Base-by-base conservation (phyloP, 1,284 basidiomycete species). In the Austroboletus rostrupii region DNA sequence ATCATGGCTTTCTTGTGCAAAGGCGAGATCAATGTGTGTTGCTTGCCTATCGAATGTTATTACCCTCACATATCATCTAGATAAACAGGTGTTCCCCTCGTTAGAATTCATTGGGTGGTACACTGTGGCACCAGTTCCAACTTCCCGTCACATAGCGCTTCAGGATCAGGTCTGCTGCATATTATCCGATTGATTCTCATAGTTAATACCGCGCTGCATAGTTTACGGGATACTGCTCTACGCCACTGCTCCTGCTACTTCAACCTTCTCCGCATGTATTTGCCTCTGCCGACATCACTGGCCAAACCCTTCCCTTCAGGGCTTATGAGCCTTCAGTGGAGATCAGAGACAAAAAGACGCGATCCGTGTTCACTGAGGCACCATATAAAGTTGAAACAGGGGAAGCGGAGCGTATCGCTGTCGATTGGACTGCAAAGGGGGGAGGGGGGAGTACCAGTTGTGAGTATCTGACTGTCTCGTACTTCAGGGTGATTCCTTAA, bases 71-170 rank as follows among this genome's bases (percentile, higher is more conserved):
- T 16, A 45, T 14, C 37, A 39, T 38, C 39, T 32, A 97, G 95
- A 96, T 78, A 96, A 96, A 67, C 93, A 97, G 70, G 94, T 97
- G 14, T 99, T 99, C 68, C 97, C 96, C 4, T 92, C 93, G 0
- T 79, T 98, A 42, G 93, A 97, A 60, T 85, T 99, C 59, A 88
- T 99, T 40, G 96, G 96, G 14, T 99, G 96, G 96, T 99, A 99
- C 68, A 90, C 90, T 0, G 83, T 94, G 47, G 87, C 92, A 12
- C 66, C 77, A 8, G 71, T 77, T 13, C 93, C 92, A 0, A 85
- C 84, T 1, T 60, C 78, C 9, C 75, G 74, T 21, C 93, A 98
- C 62, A 81, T 93, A 45, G 74, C 78, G 1, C 76, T 98, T 13
- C 93, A 97, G 65, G 85, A 90, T 62, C 92, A 96, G 74, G 91